Base-by-base conservation (phyloP, 805 yeast species). In the Myxozyma kluyveri region DNA sequence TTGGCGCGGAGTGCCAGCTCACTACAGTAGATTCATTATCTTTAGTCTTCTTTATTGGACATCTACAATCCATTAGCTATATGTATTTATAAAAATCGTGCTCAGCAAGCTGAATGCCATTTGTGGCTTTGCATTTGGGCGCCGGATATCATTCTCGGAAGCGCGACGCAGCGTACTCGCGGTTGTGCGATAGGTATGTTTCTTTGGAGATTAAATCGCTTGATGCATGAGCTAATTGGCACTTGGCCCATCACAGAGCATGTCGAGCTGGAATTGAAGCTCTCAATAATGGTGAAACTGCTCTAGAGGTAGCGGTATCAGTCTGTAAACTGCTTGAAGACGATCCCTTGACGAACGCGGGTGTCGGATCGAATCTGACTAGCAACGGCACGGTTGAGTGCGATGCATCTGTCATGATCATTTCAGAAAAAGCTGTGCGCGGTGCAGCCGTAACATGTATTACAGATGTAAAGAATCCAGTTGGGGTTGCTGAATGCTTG, bases 341-440 rank as follows among this genome's bases (percentile, higher is more conserved):
- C 42, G 60, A 66, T 2, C 61, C 61, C 19, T 43, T 66, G 33
- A 71, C 74, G 4, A 73, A 73, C 53, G 69, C 74, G 1, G 77
- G 76, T 2, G 41, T 46, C 4, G 74, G 75, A n/a, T 69, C 75
- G 12, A 70, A 72, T 39, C 57, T 70, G 37, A 70, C 65, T 23
- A 47, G 47, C 9, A 45, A 45, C 14, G 74, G 73, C 1, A 42
- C 46, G 2, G 68, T 72, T 6, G 75, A 72, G 44, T 69, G 74
- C 47, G 77, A 73, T 58, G 76, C 77, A n/a, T 59, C 67, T 0
- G 49, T 73, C 2, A 63, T 70, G 54, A 44, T 52, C 36, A 42
- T 62, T 2, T 36, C 39, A 7, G 12, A 38, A 27, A 21, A 45
- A 22, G 14, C 33, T 9, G 9, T 9, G 9, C 49, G 60, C 3